Conservation (phyloP, 345 rosid genomes). For the Turnera subulata region DNA sequence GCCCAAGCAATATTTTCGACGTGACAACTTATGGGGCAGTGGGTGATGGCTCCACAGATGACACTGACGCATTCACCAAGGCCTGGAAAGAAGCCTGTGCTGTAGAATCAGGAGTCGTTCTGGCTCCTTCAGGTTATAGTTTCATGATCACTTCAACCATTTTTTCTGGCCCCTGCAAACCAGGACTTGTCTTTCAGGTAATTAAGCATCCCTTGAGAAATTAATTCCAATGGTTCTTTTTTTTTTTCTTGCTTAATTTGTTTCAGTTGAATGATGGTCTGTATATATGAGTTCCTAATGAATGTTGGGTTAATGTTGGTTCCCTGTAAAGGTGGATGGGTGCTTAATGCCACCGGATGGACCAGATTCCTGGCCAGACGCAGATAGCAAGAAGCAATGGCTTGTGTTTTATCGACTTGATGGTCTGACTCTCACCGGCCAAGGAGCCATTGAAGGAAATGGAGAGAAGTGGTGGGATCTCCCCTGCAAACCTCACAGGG, state of each 20-base stretch:
- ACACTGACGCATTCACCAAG: slow-evolving; percentile 63
- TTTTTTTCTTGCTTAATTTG: not conserved
- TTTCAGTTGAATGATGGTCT: not conserved
- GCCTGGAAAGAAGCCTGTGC: slow-evolving; percentile 97
- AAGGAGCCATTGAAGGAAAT: slow-evolving; percentile 89
- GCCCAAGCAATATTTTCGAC: slow-evolving; percentile 43
- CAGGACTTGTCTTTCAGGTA: slow-evolving; percentile 81
- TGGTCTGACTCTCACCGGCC: slow-evolving; percentile 59
- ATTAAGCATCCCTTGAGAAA: not conserved
- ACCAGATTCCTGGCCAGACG: slow-evolving; percentile 78
- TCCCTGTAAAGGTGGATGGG: slow-evolving; percentile 58
- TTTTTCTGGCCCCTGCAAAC: slow-evolving; percentile 86
- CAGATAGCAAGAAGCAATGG: slow-evolving; percentile 79
- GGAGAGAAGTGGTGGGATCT: slow-evolving; percentile 98
- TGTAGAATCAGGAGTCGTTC: slow-evolving; percentile 53
- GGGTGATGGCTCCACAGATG: slow-evolving; percentile 79
- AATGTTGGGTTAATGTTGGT: too few relatives aligned
- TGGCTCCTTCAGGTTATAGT: slow-evolving; percentile 58
- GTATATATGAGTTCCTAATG: too few relatives aligned
- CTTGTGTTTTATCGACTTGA: slow-evolving; percentile 78
- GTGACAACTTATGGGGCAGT: slow-evolving; percentile 75
- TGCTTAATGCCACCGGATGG: slow-evolving; percentile 86
- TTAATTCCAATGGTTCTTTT: not conserved
- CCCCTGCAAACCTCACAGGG: slow-evolving; percentile 98
- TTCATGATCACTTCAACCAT: slow-evolving; percentile 84